Percentiles rank a stretch among this genome's conserved stretches.
Conservation (phyloP, 2,329 filamentous ascomycete genomes). For the Xylaria digitata region DNA sequence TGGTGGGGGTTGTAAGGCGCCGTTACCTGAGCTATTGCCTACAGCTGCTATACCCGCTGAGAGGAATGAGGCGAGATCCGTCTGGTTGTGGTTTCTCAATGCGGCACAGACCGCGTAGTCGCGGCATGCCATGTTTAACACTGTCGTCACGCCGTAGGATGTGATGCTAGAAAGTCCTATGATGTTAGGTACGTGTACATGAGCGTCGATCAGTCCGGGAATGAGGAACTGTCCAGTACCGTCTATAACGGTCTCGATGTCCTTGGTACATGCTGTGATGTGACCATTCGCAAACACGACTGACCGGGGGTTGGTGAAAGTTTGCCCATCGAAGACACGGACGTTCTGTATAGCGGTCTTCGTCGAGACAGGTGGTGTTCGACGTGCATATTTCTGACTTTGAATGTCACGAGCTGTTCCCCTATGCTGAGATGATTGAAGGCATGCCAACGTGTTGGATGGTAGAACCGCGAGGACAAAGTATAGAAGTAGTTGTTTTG, state of each 20-base stretch:
- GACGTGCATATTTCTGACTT: background rate
- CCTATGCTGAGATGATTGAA: slow-evolving; percentile 4
- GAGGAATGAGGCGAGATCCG: slow-evolving; percentile 36
- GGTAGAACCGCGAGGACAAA: slow-evolving; percentile 4
- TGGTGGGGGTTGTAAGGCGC: slow-evolving; percentile 33
- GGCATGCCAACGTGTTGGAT: slow-evolving; percentile 17
- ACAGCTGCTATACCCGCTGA: slow-evolving; percentile 35
- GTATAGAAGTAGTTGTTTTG: background rate
- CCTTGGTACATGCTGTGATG: slow-evolving; percentile 31
- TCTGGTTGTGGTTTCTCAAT: slow-evolving; percentile 35
- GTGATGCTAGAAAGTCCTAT: slow-evolving; percentile 41
- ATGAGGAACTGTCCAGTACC: slow-evolving; percentile 44
- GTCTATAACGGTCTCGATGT: slow-evolving; percentile 40
- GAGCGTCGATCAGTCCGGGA: slow-evolving; percentile 49
- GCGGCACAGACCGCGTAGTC: slow-evolving; percentile 39
- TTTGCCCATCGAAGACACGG: slow-evolving; percentile 39
- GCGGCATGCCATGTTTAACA: slow-evolving; percentile 46
- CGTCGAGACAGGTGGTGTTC: slow-evolving; percentile 11
- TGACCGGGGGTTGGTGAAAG: slow-evolving; percentile 33
- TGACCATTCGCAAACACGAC: slow-evolving; percentile 38
- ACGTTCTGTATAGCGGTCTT: slow-evolving; percentile 41
- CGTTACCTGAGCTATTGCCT: slow-evolving; percentile 26
- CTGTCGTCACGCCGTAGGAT: slow-evolving; percentile 47
- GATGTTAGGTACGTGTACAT: slow-evolving; percentile 44
- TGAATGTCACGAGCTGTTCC: slow-evolving; percentile 21